A percentile compares a stretch with the other conserved stretches of the same genome.
Evolutionary conservation across 2,329 filamentous ascomycete genomes (phyloP).

Genomic region (Rosellinia necatrix): DNA sequence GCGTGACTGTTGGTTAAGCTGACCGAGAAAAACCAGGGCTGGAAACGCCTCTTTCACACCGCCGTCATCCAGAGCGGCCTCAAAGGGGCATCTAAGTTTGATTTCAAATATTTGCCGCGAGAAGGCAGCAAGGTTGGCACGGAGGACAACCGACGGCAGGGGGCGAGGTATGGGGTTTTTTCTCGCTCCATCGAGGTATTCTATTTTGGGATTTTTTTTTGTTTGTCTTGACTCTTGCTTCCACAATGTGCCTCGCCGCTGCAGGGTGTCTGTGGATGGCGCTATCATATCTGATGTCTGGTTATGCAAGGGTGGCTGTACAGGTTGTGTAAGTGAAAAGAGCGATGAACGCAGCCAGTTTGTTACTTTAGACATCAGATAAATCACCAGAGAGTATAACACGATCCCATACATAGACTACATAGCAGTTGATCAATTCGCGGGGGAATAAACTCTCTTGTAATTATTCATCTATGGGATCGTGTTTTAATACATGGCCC

Average conservation of each 20-base stretch:
- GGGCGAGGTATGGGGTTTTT: slow-evolving; percentile 22
- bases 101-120: slow-evolving; percentile 42
- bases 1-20: background rate
- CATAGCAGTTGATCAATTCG: too few relatives aligned
- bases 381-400: too few relatives aligned
- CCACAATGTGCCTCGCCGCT: background rate
- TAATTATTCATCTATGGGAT: too few relatives aligned
- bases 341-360: too few relatives aligned
- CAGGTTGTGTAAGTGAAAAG: too few relatives aligned
- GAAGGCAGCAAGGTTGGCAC: slow-evolving; percentile 29
- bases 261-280: background rate
- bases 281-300: background rate
- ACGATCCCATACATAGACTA: too few relatives aligned
- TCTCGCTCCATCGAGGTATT: slow-evolving; percentile 36
- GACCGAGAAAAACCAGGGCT: slow-evolving; percentile 2
- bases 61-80: slow-evolving; percentile 40
- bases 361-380: too few relatives aligned
- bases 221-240: slow-evolving; percentile 18
- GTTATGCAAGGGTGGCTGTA: too few relatives aligned
- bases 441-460: too few relatives aligned
- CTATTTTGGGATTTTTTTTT: slow-evolving; percentile 33
- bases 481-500: too few relatives aligned
- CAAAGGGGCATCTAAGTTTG: slow-evolving; percentile 38
- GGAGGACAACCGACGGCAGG: slow-evolving; percentile 29
- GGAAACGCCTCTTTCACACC: slow-evolving; percentile 34